Evolutionary conservation across 2,329 filamentous ascomycete genomes (phyloP), one percentile per base, ranked within the genome.

Genomic region (Ceratocystis alfenasii): DNA sequence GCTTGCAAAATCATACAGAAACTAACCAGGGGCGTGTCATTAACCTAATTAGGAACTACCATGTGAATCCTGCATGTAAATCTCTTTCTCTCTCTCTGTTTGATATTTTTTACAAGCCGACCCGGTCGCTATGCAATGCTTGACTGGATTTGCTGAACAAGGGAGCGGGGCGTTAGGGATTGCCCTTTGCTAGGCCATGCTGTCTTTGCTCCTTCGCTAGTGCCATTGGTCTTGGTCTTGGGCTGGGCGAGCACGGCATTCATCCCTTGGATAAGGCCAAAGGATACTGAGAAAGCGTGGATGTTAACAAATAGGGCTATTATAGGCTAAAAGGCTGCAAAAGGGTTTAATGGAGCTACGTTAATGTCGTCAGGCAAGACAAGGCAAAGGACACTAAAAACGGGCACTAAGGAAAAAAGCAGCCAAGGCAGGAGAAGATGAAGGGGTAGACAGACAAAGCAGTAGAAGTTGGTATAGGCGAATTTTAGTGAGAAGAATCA

Each of bases 121-220:
- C 6, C 53, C 2, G 22, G 12, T 5, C 5, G 53, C 53, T 57
- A 57, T 57, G 53, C 30, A 57, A 57, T 57, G 28, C 22, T 57
- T 17, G 22, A 57, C 53, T 28, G n/a, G 25, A 22, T 28, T 57
- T 57, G 53, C 53, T 57, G 53, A 57, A 28, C 53, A 57, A 57
- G 53, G 53, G 53, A 57, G 53, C 17, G 48, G 25, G 8, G 5
- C 10, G 22, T 12, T 12, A 41, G 10, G 36, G 12, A 57, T 57
- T 41, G 3, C 36, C 36, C 53, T 33, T 33, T 17, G n/a, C 3
- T n/a, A 3, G 28, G 5, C 10, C 25, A 57, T 57, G 20, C 30
- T 57, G 53, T 33, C 10, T 22, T 30, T 2, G 7, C n/a, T 25
- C 7, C n/a, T 17, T 50, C 10, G n/a, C 22, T 50, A 20, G 46